A percentile compares a stretch with the other conserved stretches of the same genome.
These are phyloP conservation scores for Priceomyces medius DNA, from an alignment of 805 yeast genomes.

Conservation along the genomic window DNA sequence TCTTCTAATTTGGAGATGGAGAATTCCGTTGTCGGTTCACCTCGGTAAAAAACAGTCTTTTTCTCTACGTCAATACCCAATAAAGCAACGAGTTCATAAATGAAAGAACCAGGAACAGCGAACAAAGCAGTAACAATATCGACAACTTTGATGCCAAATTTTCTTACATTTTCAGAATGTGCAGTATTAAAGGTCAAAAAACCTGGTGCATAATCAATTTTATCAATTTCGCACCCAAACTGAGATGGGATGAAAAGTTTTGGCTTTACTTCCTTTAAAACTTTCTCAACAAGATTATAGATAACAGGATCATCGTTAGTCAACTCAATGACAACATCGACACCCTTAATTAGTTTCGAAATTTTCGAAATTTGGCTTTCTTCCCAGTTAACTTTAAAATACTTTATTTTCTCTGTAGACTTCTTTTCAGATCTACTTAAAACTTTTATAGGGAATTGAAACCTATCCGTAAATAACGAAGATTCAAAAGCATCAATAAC, in stretches of 20 bases:
- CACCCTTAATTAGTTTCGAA: slow-evolving; percentile 42
- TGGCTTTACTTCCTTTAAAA: slow-evolving; percentile 43
- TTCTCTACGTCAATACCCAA: slow-evolving; percentile 37
- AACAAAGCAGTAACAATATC: slow-evolving; percentile 43
- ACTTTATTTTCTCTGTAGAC: slow-evolving; percentile 38
- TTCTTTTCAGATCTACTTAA: slow-evolving; percentile 44
- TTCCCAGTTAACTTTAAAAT: slow-evolving; percentile 32
- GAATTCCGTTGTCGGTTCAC: slow-evolving; percentile 36
- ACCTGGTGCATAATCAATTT: slow-evolving; percentile 30
- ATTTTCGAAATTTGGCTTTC: slow-evolving; percentile 23
- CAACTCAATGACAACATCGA: slow-evolving; percentile 52
- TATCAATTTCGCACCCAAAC: slow-evolving; percentile 50
- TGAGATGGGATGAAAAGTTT: slow-evolving; percentile 60
- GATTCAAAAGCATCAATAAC: slow-evolving; percentile 45
- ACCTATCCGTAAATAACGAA: slow-evolving; percentile 40
- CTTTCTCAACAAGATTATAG: slow-evolving; percentile 34
- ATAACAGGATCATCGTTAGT: slow-evolving; percentile 29
- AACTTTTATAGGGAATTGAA: slow-evolving; percentile 49
- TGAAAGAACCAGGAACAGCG: slow-evolving; percentile 31
- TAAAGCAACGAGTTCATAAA: slow-evolving; percentile 33
- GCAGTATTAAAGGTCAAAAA: slow-evolving; percentile 30
- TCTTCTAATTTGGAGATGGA: slow-evolving; percentile 40
- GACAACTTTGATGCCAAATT: slow-evolving; percentile 46
- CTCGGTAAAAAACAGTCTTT: slow-evolving; percentile 36
- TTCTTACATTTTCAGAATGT: slow-evolving; percentile 41